Base-by-base conservation (phyloP, 257 asterid species). In the Ilex asprella region DNA sequence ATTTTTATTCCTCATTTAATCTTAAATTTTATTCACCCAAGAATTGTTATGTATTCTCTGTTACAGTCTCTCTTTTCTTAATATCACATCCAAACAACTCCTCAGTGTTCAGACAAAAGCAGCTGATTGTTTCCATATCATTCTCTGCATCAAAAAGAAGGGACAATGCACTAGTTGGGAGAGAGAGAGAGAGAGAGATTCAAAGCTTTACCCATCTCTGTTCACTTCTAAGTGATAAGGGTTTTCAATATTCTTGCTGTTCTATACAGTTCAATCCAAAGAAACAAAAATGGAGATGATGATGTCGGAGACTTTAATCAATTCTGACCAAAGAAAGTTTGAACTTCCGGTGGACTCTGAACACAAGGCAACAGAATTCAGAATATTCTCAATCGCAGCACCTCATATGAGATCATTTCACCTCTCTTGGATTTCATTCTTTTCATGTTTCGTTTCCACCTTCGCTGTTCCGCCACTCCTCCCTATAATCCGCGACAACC, bases 361-460 rank as follows among this genome's bases (percentile, higher is more conserved):
- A 35, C 86, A 88, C 27, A 92, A 81, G 61, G 74, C 93, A 14
- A 84, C 89, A 0, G 78, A 80, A 12, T 81, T 92, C 75, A 53
- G 79, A 10, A 64, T 84, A 0, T 65, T 72, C 30, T 88, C 98
- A 0, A 5, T 63, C 2, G 86, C 89, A 0, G 68, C 84, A 1
- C 98, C 95, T 6, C 98, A 88, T 67, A 92, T 92, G 98, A 78
- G 95, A 10, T 84, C 95, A 0, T 92, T 88, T 64, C 98, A 91
- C 16, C 81, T 91, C 53, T 75, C 95, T 2, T 88, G 98, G 98
- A 27, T 88, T 27, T 88, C 98, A 1, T 88, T 86, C 83, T 86
- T 86, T 56, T 70, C 97, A 13, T 92, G 98, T 66, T 88, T 91
- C 52, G 91, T 91, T 67, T 92, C 98, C 51, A 81, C 95, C 43